A percentile compares a stretch with the other conserved stretches of the same genome.
phyloP scores from a whole-genome alignment of 495 filamentous ascomycete genomes.

The Rhypophila decipiens region DNA sequence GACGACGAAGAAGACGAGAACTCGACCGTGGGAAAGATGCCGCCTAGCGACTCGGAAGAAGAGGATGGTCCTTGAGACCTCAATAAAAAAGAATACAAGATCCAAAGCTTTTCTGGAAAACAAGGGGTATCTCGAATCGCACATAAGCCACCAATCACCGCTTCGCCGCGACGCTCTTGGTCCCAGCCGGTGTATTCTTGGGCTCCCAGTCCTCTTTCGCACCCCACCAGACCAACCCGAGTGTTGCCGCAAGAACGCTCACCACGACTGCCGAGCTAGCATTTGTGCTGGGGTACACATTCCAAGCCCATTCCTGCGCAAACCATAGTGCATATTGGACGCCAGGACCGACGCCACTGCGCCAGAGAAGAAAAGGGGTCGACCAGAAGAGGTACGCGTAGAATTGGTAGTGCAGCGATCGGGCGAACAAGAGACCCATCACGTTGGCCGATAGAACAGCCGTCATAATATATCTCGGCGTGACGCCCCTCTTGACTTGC shows the following conservation, averaged over 20 bases:
- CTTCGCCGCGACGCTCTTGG: no score
- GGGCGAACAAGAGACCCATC: constrained; percentile 84
- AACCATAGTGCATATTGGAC: constrained; percentile 70
- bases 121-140: neutral
- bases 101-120: neutral
- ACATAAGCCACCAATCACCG: neutral
- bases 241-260: constrained; percentile 56
- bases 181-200: no score
- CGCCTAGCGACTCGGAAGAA: constrained; percentile 60
- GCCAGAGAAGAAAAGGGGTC: constrained; percentile 87
- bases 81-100: neutral
- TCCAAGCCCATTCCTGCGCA: constrained; percentile 94
- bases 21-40: constrained; percentile 75
- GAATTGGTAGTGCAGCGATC: constrained; percentile 95
- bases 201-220: constrained; percentile 39
- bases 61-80: constrained; percentile 17
- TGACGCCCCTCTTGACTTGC: no score
- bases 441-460: constrained; percentile 71
- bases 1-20: constrained; percentile 64
- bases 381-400: constrained; percentile 90
- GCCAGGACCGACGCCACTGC: constrained; percentile 64
- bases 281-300: constrained; percentile 83
- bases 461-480: constrained; percentile 69
- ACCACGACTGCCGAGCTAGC: constrained; percentile 74
- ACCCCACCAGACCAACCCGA: constrained; percentile 58